phyloP scores from a whole-genome alignment of 1,284 basidiomycete genomes.

The Sanghuangporus baumii region DNA sequence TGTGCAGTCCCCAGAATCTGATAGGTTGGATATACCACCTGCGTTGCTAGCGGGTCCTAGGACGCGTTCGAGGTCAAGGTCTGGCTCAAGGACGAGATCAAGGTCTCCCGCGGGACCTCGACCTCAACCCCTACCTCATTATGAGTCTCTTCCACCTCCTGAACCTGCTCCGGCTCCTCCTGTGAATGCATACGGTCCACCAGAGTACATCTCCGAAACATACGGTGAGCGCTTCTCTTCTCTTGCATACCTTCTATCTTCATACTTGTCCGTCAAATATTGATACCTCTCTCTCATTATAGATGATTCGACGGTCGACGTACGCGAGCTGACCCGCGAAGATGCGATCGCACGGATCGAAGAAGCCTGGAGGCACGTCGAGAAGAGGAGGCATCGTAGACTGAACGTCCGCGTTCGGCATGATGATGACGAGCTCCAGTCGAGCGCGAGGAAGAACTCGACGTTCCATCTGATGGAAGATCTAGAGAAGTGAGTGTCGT shows the following conservation, averaged over 20 bases:
- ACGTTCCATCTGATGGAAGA: conserved; percentile 14
- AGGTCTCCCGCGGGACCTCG: conserved; percentile 12
- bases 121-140: not conserved
- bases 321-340: conserved; percentile 8
- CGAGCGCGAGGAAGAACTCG: conserved; percentile 7
- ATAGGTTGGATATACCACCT: not conserved
- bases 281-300: not conserved
- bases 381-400: conserved; percentile 2
- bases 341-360: conserved; percentile 7
- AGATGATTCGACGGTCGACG: conserved; percentile 13
- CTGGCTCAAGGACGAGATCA: conserved; percentile 9
- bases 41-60: not conserved
- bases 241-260: not conserved
- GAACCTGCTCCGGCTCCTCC: not conserved
- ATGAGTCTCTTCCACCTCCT: not conserved
- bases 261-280: not conserved
- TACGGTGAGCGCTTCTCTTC: not conserved
- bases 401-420: conserved; percentile 13
- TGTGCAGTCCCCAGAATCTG: not conserved
- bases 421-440: conserved; percentile 5
- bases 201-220: conserved; percentile 4
- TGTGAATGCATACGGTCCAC: not conserved
- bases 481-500: conserved; percentile 11
- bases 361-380: conserved; percentile 15
- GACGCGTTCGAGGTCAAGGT: not conserved